Conservation (phyloP, 176 grass and related monocot genomes). For the Musa schizocarpa region DNA sequence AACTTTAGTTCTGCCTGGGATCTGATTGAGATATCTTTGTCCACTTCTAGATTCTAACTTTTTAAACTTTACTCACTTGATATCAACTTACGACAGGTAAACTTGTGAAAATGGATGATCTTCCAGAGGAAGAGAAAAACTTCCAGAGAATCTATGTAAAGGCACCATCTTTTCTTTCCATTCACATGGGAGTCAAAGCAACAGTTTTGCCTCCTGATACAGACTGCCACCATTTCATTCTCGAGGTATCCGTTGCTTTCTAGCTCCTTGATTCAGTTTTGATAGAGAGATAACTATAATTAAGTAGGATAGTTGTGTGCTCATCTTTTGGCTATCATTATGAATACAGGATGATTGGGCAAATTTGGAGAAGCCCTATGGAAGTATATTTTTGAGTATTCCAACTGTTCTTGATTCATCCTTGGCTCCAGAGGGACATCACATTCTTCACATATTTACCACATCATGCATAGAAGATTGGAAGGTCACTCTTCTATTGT, state of each 20-base stretch:
- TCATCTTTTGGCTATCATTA: slow-evolving; percentile 9
- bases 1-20: neutral
- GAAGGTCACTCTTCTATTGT: slow-evolving; percentile 42
- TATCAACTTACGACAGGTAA: slow-evolving; percentile 43
- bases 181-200: slow-evolving; percentile 92
- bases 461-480: slow-evolving; percentile 88
- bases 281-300: neutral
- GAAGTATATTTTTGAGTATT: slow-evolving; percentile 97
- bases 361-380: slow-evolving; percentile 78
- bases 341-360: slow-evolving; percentile 69
- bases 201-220: slow-evolving; percentile 71
- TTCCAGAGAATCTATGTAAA: slow-evolving; percentile 87
- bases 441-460: slow-evolving; percentile 95
- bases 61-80: neutral
- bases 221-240: slow-evolving; percentile 94
- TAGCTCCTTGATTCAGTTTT: neutral
- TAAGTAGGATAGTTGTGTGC: neutral
- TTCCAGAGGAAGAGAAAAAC: slow-evolving; percentile 94
- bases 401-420: slow-evolving; percentile 93
- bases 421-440: slow-evolving; percentile 78
- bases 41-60: neutral
- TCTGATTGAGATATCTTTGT: neutral
- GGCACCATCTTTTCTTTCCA: slow-evolving; percentile 89
- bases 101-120: slow-evolving; percentile 70
- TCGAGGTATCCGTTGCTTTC: slow-evolving; percentile 44